Evolutionary conservation across 2,329 filamentous ascomycete genomes (phyloP).

Genomic region (Scedosporium apiospermum): DNA sequence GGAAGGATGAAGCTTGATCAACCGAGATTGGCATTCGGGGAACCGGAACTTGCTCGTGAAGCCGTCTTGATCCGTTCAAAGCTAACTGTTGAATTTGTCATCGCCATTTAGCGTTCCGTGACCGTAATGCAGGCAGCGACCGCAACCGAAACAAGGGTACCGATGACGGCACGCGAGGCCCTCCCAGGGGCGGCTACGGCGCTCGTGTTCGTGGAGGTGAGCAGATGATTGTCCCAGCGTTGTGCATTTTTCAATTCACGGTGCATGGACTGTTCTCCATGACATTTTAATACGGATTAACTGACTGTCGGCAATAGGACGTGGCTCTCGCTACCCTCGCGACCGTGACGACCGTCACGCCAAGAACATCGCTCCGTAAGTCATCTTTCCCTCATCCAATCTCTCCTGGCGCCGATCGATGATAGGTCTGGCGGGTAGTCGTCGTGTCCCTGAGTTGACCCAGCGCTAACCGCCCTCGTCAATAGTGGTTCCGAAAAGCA

Average conservation of each 20-base stretch:
- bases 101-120: conserved; percentile 64
- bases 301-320: conserved; percentile 27
- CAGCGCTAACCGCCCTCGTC: neutral
- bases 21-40: neutral
- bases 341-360: conserved; percentile 49
- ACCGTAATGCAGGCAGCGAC: conserved; percentile 70
- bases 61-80: neutral
- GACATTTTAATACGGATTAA: neutral
- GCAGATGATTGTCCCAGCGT: conserved; percentile 14
- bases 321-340: conserved; percentile 42
- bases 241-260: neutral
- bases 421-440: neutral
- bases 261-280: neutral
- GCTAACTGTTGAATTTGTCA: conserved; percentile 9
- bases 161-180: conserved; percentile 52
- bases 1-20: neutral
- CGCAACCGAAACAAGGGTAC: conserved; percentile 75
- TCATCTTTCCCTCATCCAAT: conserved; percentile 2
- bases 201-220: conserved; percentile 53
- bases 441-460: conserved; percentile 11
- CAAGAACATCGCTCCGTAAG: conserved; percentile 38
- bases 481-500: conserved; percentile 74
- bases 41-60: neutral
- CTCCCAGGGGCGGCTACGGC: conserved; percentile 52
- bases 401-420: neutral